Conservation (phyloP, 176 grass and related monocot genomes). For the Oryza brachyantha region DNA sequence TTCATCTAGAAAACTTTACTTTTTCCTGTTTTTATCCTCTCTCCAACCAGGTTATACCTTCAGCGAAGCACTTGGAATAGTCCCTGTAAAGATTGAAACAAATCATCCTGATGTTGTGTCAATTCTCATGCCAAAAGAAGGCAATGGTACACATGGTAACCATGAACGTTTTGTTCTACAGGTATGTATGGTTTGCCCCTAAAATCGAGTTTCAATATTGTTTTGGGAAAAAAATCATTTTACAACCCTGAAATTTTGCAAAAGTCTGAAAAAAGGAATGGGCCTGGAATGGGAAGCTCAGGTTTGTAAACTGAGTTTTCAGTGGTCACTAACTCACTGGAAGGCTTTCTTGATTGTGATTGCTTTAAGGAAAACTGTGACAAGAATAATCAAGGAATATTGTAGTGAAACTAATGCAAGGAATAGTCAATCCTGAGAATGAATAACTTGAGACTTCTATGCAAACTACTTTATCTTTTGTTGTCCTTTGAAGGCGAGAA, state of each 20-base stretch:
- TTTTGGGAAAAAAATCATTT: not conserved
- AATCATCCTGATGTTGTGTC: slow-evolving; percentile 92
- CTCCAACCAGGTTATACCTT: slow-evolving; percentile 73
- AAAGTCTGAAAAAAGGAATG: not conserved
- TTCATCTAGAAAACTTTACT: not conserved
- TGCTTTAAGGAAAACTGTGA: not conserved
- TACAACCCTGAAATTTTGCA: not conserved
- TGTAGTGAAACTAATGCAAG: not conserved
- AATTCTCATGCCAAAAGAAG: slow-evolving; percentile 60
- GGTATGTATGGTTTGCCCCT: slow-evolving; percentile 37
- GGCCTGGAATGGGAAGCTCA: not conserved
- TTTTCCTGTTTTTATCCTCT: slow-evolving; percentile 12
- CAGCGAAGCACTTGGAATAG: slow-evolving; percentile 77
- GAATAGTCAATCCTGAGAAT: slow-evolving; percentile 1
- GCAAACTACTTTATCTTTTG: slow-evolving; percentile 18
- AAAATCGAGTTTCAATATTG: not conserved
- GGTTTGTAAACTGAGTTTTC: not conserved
- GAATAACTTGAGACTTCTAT: slow-evolving; percentile 18
- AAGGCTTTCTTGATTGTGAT: not conserved
- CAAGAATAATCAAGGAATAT: slow-evolving; percentile 5
- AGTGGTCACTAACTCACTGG: not conserved
- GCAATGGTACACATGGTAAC: slow-evolving; percentile 46
- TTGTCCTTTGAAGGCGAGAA: slow-evolving; percentile 56
- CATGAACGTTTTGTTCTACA: slow-evolving; percentile 56
- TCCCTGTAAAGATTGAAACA: slow-evolving; percentile 80